These are phyloP conservation scores for Fusarium brachygibbosum DNA, from an alignment of 2,329 filamentous ascomycete genomes.

Conservation along the genomic window DNA sequence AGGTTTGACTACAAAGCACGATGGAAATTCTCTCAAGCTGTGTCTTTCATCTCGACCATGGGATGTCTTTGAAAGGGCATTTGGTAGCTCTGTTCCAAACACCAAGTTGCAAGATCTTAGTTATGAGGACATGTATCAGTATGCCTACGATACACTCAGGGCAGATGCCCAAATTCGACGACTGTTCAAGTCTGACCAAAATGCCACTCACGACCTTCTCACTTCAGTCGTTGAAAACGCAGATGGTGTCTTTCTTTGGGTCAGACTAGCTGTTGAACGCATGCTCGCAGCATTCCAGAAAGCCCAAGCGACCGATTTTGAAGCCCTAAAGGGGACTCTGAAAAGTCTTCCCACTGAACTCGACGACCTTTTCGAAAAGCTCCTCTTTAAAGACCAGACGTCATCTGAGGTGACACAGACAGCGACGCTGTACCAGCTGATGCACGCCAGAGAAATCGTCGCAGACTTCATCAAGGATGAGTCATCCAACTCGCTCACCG, in stretches of 20 bases:
- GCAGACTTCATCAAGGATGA: slow-evolving; percentile 21
- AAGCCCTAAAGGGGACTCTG: not conserved
- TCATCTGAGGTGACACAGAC: slow-evolving; percentile 5
- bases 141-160: slow-evolving; percentile 12
- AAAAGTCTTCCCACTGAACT: slow-evolving; percentile 11
- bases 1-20: not conserved
- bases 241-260: slow-evolving; percentile 26
- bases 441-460: slow-evolving; percentile 5
- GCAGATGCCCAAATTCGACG: not conserved
- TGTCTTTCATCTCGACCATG: slow-evolving; percentile 21
- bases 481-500: slow-evolving; percentile 11
- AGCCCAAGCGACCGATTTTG: not conserved
- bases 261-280: slow-evolving; percentile 14
- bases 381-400: slow-evolving; percentile 4
- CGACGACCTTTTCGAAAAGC: slow-evolving; percentile 14
- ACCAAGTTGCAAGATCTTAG: slow-evolving; percentile 20
- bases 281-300: slow-evolving; percentile 8
- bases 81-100: slow-evolving; percentile 14
- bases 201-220: not conserved
- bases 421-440: slow-evolving; percentile 14
- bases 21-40: slow-evolving; percentile 14
- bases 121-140: slow-evolving; percentile 18
- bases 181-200: not conserved
- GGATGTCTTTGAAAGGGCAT: slow-evolving; percentile 14
- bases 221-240: slow-evolving; percentile 3